Conservation (phyloP, 2,329 filamentous ascomycete species). For the Beauveria sp. region DNA sequence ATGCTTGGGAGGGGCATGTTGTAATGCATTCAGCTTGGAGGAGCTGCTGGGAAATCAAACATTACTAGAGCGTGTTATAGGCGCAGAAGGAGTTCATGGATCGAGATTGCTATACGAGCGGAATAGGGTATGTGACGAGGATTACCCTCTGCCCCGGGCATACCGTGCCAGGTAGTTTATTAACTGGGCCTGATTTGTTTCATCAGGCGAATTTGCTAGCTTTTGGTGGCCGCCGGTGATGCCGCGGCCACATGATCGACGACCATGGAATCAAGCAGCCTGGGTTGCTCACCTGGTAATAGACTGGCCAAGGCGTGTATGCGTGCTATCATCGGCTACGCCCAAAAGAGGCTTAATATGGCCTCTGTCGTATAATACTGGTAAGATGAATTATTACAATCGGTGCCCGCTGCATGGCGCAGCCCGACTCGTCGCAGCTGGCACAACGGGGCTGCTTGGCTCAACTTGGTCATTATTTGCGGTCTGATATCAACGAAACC, state of each 20-base stretch:
- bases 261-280: not conserved
- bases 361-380: no score
- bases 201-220: no score
- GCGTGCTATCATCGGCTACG: no score
- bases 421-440: not conserved
- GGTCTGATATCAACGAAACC: not conserved
- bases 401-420: not conserved
- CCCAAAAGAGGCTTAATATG: no score
- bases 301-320: no score
- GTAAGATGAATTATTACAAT: not conserved
- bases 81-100: not conserved
- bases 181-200: not conserved
- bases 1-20: no score
- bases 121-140: not conserved
- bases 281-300: not conserved
- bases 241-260: not conserved
- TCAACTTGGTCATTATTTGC: conserved; percentile 7
- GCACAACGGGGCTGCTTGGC: not conserved
- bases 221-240: not conserved
- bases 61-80: not conserved
- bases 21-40: no score
- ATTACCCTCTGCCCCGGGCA: not conserved
- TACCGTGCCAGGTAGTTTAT: not conserved
- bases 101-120: not conserved
- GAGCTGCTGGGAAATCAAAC: not conserved